phyloP scores from a whole-genome alignment of 768 basidiomycete genomes.

The Kwoniella heveanensis region DNA sequence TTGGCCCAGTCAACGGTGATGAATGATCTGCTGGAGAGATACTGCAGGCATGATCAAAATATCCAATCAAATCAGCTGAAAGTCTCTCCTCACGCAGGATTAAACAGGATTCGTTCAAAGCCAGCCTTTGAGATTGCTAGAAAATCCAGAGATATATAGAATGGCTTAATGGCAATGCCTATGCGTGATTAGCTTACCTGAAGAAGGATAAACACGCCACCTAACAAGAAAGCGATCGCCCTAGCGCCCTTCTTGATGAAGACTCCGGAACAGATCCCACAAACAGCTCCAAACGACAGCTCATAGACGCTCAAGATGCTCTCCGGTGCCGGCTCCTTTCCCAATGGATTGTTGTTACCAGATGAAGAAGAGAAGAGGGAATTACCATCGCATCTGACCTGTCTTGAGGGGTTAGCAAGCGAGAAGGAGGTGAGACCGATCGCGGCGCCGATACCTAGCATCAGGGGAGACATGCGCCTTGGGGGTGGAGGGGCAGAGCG shows the following conservation, averaged over 20 bases:
- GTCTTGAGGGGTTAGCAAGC: slow-evolving; percentile 3
- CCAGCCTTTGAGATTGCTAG: too few species aligned
- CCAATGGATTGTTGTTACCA: background rate
- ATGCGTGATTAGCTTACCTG: slow-evolving; percentile 73
- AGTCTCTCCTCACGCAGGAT: too few species aligned
- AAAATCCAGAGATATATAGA: too few species aligned
- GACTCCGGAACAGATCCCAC: slow-evolving; percentile 85
- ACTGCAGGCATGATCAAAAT: slow-evolving; percentile 60
- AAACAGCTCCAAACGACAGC: slow-evolving; percentile 82
- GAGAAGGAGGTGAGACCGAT: slow-evolving; percentile 15
- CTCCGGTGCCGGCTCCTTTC: slow-evolving; percentile 33
- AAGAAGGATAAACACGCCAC: slow-evolving; percentile 84
- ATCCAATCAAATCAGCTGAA: too few species aligned
- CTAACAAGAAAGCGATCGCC: slow-evolving; percentile 78
- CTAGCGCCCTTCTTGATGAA: slow-evolving; percentile 95
- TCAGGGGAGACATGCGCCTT: slow-evolving; percentile 16
- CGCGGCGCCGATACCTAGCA: slow-evolving; percentile 23
- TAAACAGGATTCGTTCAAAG: too few species aligned
- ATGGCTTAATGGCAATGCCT: too few species aligned
- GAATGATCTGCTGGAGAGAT: slow-evolving; percentile 71
- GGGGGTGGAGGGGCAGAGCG: background rate
- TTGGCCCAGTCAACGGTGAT: slow-evolving; percentile 80
- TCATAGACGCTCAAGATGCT: slow-evolving; percentile 81
- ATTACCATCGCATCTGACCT: slow-evolving; percentile 23
- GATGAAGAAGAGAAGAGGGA: slow-evolving; percentile 7